Evolutionary conservation across 768 basidiomycete species (phyloP).

Genomic region (Podaxis sp.): DNA sequence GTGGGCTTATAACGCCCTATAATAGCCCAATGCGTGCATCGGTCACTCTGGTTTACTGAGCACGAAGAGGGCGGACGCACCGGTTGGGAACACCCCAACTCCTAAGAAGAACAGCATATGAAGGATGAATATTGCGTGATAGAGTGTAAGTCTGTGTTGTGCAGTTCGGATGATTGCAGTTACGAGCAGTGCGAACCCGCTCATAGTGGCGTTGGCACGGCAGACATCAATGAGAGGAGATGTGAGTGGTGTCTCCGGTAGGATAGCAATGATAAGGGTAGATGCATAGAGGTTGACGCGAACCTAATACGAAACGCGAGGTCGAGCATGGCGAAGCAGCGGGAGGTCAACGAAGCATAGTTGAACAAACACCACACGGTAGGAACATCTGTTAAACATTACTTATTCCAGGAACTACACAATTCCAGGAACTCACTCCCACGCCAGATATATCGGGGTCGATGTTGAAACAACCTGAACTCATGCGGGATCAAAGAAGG

Average conservation of each 20-base stretch:
- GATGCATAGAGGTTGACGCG: constrained; percentile 19
- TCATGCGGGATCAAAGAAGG: not conserved
- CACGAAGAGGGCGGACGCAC: not conserved
- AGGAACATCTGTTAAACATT: not conserved
- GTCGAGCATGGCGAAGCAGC: not conserved
- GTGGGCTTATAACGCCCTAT: not conserved
- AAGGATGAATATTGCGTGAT: constrained; percentile 20
- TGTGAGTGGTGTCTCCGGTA: constrained; percentile 13
- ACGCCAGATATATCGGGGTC: constrained; percentile 6
- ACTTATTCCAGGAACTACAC: not conserved
- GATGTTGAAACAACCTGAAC: not conserved
- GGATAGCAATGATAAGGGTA: constrained; percentile 15
- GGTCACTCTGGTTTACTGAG: not conserved
- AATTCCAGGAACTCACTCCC: not conserved
- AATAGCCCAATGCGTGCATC: not conserved
- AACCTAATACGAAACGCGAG: constrained; percentile 1
- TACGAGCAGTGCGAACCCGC: constrained; percentile 17
- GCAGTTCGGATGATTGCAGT: constrained; percentile 18
- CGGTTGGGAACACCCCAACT: constrained; percentile 13
- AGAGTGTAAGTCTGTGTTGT: constrained; percentile 16
- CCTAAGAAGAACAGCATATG: constrained; percentile 19
- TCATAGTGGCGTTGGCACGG: constrained; percentile 16
- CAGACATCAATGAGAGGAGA: constrained; percentile 15
- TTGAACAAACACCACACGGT: not conserved
- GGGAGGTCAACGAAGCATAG: not conserved